These are phyloP conservation scores for Leccinellum luteum DNA, from an alignment of 768 basidiomycete species.

Conservation along the genomic window DNA sequence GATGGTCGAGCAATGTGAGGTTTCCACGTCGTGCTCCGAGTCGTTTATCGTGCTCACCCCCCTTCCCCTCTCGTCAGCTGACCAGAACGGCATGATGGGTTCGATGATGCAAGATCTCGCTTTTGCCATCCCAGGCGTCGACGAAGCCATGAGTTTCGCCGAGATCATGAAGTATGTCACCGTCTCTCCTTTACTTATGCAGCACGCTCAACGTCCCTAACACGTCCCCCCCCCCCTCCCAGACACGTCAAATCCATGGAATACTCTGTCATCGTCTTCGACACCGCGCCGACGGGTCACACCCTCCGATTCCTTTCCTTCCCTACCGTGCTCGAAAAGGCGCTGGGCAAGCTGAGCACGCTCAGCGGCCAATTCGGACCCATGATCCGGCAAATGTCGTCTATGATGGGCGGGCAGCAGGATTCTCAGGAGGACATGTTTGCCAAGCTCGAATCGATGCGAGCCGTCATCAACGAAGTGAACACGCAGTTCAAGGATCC, in stretches of 20 bases:
- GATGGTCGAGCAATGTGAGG: slow-evolving; percentile 93
- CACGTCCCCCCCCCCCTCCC: neutral
- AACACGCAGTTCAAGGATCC: slow-evolving; percentile 99
- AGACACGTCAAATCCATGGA: slow-evolving; percentile 99
- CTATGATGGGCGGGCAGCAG: slow-evolving; percentile 92
- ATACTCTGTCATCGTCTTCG: slow-evolving; percentile 99
- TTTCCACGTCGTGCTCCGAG: slow-evolving; percentile 16
- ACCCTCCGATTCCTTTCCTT: slow-evolving; percentile 99
- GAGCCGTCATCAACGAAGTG: slow-evolving; percentile 95
- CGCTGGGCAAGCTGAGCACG: slow-evolving; percentile 88
- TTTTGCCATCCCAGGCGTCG: slow-evolving; percentile 98
- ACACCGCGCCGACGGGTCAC: slow-evolving; percentile 98
- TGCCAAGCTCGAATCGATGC: slow-evolving; percentile 95
- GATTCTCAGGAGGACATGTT: slow-evolving; percentile 98
- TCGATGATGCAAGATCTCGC: slow-evolving; percentile 99
- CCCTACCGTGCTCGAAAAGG: slow-evolving; percentile 96
- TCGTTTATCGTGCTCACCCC: neutral
- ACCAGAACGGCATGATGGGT: slow-evolving; percentile 93
- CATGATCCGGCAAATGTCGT: slow-evolving; percentile 95
- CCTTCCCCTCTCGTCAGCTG: slow-evolving; percentile 49
- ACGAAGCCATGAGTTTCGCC: slow-evolving; percentile 99
- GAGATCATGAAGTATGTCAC: slow-evolving; percentile 93
- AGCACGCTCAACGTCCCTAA: neutral
- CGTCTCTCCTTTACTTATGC: neutral
- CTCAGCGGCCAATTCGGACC: slow-evolving; percentile 96